Conservation (phyloP, 768 basidiomycete species). For the Calocera cornea region DNA sequence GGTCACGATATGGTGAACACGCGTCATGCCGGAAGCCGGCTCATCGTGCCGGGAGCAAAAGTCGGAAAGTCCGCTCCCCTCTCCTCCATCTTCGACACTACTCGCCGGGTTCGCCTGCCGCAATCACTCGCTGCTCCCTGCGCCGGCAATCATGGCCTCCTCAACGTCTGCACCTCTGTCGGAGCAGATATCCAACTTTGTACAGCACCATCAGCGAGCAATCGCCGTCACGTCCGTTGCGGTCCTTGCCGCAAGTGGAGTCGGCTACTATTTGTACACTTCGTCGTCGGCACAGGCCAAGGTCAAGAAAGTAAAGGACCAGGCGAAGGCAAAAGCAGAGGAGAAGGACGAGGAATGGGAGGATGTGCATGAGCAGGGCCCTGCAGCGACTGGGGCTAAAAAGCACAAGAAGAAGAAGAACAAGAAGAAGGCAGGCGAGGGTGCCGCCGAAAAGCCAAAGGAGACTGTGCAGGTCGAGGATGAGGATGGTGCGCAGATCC, state of each 20-base stretch:
- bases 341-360: constrained; percentile 10
- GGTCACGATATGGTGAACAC: neutral
- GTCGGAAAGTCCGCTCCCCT: neutral
- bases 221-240: constrained; percentile 61
- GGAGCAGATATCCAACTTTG: constrained; percentile 25
- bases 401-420: constrained; percentile 6
- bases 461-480: constrained; percentile 16
- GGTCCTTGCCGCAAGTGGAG: constrained; percentile 51
- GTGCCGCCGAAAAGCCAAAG: neutral
- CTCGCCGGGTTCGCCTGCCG: neutral
- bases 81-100: neutral
- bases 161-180: constrained; percentile 11
- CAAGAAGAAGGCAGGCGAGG: constrained; percentile 3
- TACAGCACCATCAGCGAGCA: constrained; percentile 67
- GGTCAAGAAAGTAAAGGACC: constrained; percentile 48
- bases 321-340: constrained; percentile 36
- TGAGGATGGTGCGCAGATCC: constrained; percentile 7
- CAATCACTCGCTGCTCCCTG: neutral
- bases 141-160: constrained; percentile 3
- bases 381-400: neutral
- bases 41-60: neutral
- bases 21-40: constrained; percentile 2
- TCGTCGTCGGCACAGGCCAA: constrained; percentile 27
- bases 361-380: neutral
- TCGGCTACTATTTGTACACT: constrained; percentile 49